phyloP scores from a whole-genome alignment of 148 eudicot genomes.

The Drosera capensis region DNA sequence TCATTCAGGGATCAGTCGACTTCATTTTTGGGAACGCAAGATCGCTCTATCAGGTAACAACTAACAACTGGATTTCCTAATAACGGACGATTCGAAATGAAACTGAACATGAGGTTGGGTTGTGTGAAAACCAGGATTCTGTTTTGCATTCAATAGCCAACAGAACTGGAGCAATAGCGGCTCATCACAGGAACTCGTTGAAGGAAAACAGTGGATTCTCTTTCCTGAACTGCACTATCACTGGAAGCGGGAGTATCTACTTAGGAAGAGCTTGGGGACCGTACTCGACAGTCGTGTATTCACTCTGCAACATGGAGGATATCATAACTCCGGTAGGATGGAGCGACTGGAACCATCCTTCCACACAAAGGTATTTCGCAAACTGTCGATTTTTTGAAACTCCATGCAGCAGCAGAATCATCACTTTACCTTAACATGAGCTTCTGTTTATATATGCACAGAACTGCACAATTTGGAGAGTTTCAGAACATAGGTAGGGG shows the following conservation, averaged over 20 bases:
- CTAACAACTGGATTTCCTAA: neutral
- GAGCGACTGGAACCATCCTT: conserved; percentile 53
- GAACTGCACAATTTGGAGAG: conserved; percentile 69
- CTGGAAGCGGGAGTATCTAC: conserved; percentile 36
- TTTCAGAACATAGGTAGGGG: conserved; percentile 57
- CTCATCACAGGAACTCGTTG: conserved; percentile 46
- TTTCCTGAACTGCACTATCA: conserved; percentile 57
- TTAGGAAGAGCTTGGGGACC: conserved; percentile 92
- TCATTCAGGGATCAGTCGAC: conserved; percentile 71
- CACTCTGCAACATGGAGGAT: conserved; percentile 39
- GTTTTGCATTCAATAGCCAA: conserved; percentile 41
- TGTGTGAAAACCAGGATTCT: conserved; percentile 29
- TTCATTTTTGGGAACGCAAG: conserved; percentile 81
- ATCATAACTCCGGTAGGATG: conserved; percentile 54
- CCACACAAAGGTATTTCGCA: conserved; percentile 28
- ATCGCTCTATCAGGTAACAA: conserved; percentile 58
- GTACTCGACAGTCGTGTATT: conserved; percentile 58
- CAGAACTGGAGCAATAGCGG: conserved; percentile 63
- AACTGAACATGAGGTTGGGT: neutral
- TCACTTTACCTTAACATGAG: neutral
- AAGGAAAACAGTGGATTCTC: conserved; percentile 70
- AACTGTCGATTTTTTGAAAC: neutral
- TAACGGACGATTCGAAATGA: neutral
- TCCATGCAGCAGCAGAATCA: neutral
- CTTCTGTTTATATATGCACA: conserved; percentile 1